Conservation (phyloP, 805 yeast species). For the Ogataea parapolymorpha region DNA sequence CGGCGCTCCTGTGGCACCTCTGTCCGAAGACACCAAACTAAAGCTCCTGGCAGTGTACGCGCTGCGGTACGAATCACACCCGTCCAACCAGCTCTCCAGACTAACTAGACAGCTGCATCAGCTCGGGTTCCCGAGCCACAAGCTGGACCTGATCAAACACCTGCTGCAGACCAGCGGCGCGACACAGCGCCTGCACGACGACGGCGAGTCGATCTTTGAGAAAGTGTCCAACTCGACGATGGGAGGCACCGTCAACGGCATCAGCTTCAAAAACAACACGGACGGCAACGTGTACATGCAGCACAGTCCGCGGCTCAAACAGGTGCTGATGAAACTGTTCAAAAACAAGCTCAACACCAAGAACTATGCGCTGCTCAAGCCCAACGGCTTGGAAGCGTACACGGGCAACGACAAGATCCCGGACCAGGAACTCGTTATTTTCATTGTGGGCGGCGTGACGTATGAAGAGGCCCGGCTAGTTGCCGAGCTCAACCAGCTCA, state of each 20-base stretch:
- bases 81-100: constrained; percentile 40
- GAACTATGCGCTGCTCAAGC: constrained; percentile 19
- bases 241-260: constrained; percentile 32
- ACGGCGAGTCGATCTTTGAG: constrained; percentile 31
- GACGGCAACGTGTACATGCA: constrained; percentile 84
- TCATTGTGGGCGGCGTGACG: constrained; percentile 84
- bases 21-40: constrained; percentile 57
- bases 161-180: constrained; percentile 45
- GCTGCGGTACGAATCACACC: constrained; percentile 58
- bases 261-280: constrained; percentile 33
- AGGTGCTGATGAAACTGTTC: constrained; percentile 39
- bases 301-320: constrained; percentile 72
- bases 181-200: constrained; percentile 39
- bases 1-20: constrained; percentile 27
- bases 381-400: constrained; percentile 15
- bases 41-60: constrained; percentile 73
- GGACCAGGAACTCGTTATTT: constrained; percentile 66
- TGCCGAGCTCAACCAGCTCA: constrained; percentile 60
- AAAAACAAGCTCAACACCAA: constrained; percentile 37
- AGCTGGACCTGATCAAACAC: constrained; percentile 42
- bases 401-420: constrained; percentile 28
- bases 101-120: constrained; percentile 39
- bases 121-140: constrained; percentile 34
- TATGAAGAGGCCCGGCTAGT: constrained; percentile 88
- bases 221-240: constrained; percentile 22